Evolutionary conservation across 2,329 filamentous ascomycete genomes (phyloP).

Genomic region (Cadophora malorum): DNA sequence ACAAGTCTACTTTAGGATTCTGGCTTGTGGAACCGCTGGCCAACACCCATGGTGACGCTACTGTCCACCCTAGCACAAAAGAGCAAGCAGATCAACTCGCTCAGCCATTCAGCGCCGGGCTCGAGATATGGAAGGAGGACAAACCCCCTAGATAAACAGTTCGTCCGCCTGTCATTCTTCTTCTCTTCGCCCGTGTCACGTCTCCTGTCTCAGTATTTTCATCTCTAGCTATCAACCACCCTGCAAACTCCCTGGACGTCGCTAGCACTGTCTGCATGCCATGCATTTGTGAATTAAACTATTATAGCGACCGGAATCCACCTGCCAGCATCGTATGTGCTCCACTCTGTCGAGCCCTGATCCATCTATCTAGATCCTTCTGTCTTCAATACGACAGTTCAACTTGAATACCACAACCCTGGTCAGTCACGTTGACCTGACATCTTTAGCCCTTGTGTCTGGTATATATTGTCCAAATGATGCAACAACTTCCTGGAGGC

Average conservation of each 20-base stretch:
- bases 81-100: constrained; percentile 36
- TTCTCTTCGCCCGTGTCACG: constrained; percentile 27
- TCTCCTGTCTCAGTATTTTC: constrained; percentile 12
- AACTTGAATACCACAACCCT: constrained; percentile 40
- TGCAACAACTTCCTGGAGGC: constrained; percentile 30
- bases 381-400: constrained; percentile 42
- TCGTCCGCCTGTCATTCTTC: constrained; percentile 30
- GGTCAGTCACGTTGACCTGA: constrained; percentile 24
- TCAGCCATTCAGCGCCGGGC: constrained; percentile 27
- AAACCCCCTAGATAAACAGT: constrained; percentile 28
- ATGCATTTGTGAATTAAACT: constrained; percentile 30
- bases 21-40: constrained; percentile 11
- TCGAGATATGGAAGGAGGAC: constrained; percentile 22
- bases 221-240: constrained; percentile 27
- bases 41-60: constrained; percentile 19
- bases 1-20: constrained; percentile 16
- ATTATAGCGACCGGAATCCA: constrained; percentile 30
- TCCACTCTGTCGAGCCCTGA: constrained; percentile 33
- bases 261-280: constrained; percentile 29
- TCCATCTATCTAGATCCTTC: constrained; percentile 38
- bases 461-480: constrained; percentile 38
- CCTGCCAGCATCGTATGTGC: constrained; percentile 16
- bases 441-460: constrained; percentile 8
- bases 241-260: constrained; percentile 18
- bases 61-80: constrained; percentile 24